Evolutionary conservation across 495 filamentous ascomycete genomes (phyloP), one percentile per base, ranked within the genome.

Genomic region (Pyrenopolyporus hunteri): DNA sequence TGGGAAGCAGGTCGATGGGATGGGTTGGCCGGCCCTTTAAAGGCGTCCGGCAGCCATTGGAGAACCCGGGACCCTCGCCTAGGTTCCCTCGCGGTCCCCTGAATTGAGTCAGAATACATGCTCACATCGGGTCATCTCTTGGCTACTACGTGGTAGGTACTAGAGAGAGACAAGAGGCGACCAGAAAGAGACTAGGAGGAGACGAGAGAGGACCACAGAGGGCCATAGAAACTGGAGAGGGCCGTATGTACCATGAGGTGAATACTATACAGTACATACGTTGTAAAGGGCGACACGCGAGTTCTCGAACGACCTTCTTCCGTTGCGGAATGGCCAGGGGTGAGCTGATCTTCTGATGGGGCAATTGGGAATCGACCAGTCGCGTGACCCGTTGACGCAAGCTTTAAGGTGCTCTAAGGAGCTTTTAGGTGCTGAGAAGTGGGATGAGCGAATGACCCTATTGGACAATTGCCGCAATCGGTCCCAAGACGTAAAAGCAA

Each of bases 281-380:
- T 40, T 40, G 36, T 20, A 44, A 44, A 59, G 62, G 55, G 62
- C 59, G 50, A 55, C 62, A 64, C 62, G 62, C 62, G 62, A 64
- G 49, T 48, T 64, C 55, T 64, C 62, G 62, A 64, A 65, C 62
- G 62, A 65, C 62, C 48, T 52, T 56, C 51, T 50, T 56, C 48
- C 9, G 20, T 47, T 46, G 40, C 53, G 48, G 40, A 39, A 14
- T 19, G 4, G n/a, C 39, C 44, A 28, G 49, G 49, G 61, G 50
- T 65, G 62, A 65, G 62, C 62, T 65, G 62, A 65, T 65, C 62
- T 56, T 54, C 45, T 25, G 40, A 64, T 64, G 60, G 56, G 62
- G 47, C 62, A 59, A 65, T 59, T 51, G 56, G 26, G 25, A 50
- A 29, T 51, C 29, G 56, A 48, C 62, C 55, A 65, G 55, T 65